Evolutionary conservation across 495 filamentous ascomycete genomes (phyloP).

Genomic region (Podospora appendiculata): DNA sequence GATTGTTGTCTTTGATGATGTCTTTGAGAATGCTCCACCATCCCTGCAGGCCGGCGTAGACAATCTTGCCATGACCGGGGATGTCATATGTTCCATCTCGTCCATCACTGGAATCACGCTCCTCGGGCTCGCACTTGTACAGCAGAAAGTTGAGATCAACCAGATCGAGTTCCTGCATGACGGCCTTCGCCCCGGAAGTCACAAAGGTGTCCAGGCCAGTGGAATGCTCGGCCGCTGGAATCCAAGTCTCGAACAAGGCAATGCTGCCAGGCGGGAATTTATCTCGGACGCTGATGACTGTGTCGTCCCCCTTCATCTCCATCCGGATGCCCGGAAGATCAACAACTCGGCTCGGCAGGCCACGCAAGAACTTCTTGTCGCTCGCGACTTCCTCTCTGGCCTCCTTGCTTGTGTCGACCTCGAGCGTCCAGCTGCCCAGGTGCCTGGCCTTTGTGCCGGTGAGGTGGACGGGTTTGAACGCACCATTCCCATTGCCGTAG

Average conservation of each 20-base stretch:
- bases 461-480: conserved; percentile 68
- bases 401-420: conserved; percentile 65
- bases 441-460: conserved; percentile 66
- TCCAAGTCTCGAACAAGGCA: conserved; percentile 91
- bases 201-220: conserved; percentile 75
- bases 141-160: conserved; percentile 87
- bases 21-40: conserved; percentile 93
- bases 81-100: conserved; percentile 83
- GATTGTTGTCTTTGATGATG: conserved; percentile 80
- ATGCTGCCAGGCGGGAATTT: conserved; percentile 88
- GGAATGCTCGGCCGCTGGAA: conserved; percentile 73
- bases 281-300: conserved; percentile 72
- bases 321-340: conserved; percentile 63
- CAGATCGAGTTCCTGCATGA: conserved; percentile 64
- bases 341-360: conserved; percentile 72
- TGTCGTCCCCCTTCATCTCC: conserved; percentile 59
- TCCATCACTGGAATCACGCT: conserved; percentile 69
- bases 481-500: conserved; percentile 70
- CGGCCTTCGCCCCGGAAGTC: conserved; percentile 70
- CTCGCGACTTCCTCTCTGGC: conserved; percentile 52
- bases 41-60: conserved; percentile 94
- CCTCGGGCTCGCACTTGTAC: conserved; percentile 89
- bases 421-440: conserved; percentile 81
- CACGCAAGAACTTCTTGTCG: conserved; percentile 64
- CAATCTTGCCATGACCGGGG: conserved; percentile 71